Percentiles rank a stretch among this genome's conserved stretches.
Evolutionary conservation across 805 yeast species (phyloP).

Genomic region (Kuraishia hungarica): DNA sequence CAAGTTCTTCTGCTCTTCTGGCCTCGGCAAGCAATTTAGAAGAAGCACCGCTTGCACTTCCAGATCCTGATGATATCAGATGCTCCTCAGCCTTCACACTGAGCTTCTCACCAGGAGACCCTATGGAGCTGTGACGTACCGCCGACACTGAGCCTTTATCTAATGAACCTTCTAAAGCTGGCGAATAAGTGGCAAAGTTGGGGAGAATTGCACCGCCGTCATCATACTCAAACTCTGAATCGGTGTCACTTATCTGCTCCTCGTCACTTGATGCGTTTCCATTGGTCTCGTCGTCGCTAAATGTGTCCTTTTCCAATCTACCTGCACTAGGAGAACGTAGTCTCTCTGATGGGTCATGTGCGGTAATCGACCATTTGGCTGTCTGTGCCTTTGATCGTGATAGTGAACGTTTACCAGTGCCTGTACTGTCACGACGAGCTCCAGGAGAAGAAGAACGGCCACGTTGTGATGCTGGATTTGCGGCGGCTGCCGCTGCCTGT

Average conservation of each 20-base stretch:
- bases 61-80: not conserved
- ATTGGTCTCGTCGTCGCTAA: constrained; percentile 8
- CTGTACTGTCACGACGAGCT: constrained; percentile 12
- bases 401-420: constrained; percentile 11
- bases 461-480: constrained; percentile 8
- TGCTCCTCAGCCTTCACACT: constrained; percentile 13
- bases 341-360: constrained; percentile 69
- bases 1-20: constrained; percentile 39
- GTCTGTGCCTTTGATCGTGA: constrained; percentile 12
- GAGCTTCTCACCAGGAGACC: constrained; percentile 21
- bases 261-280: constrained; percentile 34
- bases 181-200: constrained; percentile 33
- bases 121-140: constrained; percentile 25
- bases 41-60: constrained; percentile 12
- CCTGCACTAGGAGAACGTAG: constrained; percentile 18
- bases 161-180: constrained; percentile 1
- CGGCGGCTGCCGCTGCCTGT: constrained; percentile 15
- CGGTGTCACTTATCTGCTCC: constrained; percentile 53
- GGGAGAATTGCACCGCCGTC: constrained; percentile 55
- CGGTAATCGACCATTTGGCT: constrained; percentile 53
- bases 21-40: constrained; percentile 32
- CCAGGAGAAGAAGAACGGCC: constrained; percentile 10
- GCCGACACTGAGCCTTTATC: constrained; percentile 14
- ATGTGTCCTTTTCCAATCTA: constrained; percentile 11
- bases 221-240: constrained; percentile 50